These are phyloP conservation scores for Debaryomyces udenii DNA, from an alignment of 1,139 yeast genomes.

Conservation along the genomic window DNA sequence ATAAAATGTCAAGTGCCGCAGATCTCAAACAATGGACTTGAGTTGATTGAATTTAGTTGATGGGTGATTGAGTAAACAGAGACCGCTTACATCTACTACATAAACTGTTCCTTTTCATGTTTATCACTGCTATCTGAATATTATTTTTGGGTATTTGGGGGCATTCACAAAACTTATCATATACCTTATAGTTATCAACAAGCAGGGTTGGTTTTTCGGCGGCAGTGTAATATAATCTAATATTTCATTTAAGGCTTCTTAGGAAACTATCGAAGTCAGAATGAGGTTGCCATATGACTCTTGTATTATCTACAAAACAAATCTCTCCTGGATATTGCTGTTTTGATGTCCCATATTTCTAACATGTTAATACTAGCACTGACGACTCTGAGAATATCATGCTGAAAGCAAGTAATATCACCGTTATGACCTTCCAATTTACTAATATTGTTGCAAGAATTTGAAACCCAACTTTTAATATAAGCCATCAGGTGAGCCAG, in stretches of 20 bases:
- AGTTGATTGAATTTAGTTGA: too few relatives aligned
- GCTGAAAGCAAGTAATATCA: conserved; percentile 93
- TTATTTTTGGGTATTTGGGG: too few relatives aligned
- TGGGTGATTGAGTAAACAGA: too few relatives aligned
- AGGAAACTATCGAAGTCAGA: conserved; percentile 78
- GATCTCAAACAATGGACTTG: too few relatives aligned
- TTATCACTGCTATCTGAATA: too few relatives aligned
- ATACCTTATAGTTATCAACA: too few relatives aligned
- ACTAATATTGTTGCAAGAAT: conserved; percentile 66
- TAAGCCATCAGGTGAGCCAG: too few relatives aligned
- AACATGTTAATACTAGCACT: conserved; percentile 87
- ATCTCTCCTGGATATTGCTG: conserved; percentile 77
- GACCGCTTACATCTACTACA: too few relatives aligned
- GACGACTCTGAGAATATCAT: conserved; percentile 80
- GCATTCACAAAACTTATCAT: too few relatives aligned
- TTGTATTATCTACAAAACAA: conserved; percentile 73
- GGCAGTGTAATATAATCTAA: conserved; percentile 70
- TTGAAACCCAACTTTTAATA: conserved; percentile 94
- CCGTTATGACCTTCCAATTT: conserved; percentile 83
- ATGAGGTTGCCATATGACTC: conserved; percentile 93
- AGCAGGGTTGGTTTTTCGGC: not conserved
- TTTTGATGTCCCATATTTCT: conserved; percentile 80
- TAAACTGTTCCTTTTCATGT: too few relatives aligned
- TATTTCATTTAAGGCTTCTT: conserved; percentile 73
- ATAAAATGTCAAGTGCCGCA: too few relatives aligned